Evolutionary conservation across 805 yeast genomes (phyloP), one percentile per base, ranked within the genome.

Genomic region (Hagleromyces aurorensis): DNA sequence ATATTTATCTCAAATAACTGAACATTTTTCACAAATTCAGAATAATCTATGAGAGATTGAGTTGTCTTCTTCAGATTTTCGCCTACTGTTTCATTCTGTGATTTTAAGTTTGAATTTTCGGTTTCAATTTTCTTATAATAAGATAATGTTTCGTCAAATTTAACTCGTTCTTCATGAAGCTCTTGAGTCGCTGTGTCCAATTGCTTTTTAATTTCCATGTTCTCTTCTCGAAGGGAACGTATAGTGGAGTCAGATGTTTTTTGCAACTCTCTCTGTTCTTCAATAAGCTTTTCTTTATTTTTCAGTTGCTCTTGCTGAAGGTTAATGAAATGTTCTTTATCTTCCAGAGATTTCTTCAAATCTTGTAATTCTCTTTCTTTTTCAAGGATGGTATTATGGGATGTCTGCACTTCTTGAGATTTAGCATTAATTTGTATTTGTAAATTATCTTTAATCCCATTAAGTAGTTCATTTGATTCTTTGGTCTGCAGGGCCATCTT

Each of bases 1-100:
- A 44, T 9, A 4, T 35, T 29, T 7, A 32, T 13, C 7, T 37
- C 36, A 19, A 46, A 46, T 7, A 46, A 19, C 13, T 30, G 23
- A 6, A 43, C 22, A 21, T 34, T 23, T 16, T 29, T 25, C 14
- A 46, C 19, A 30, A 29, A 43, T 6, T 21, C 16, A 9, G 26
- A 24, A 11, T 40, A 34, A 7, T 23, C 25, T 8, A 22, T 28
- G 6, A 19, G 24, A n/a, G 20, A 21, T 13, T 23, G 24, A 17
- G 19, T 24, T 8, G 21, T 13, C 19, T 33, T 36, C 5, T 21
- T 21, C 13, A 29, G 14, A n/a, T 29, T 23, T 7, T 32, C 22
- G 17, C 21, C 25, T 19, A 27, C 14, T 8, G 13, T 32, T 3
- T 26, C 35, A 23, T 28, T n/a, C n/a, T n/a, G n/a, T n/a, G n/a